phyloP scores from a whole-genome alignment of 2,329 filamentous ascomycete genomes.

The Sclerotinia spermophila region DNA sequence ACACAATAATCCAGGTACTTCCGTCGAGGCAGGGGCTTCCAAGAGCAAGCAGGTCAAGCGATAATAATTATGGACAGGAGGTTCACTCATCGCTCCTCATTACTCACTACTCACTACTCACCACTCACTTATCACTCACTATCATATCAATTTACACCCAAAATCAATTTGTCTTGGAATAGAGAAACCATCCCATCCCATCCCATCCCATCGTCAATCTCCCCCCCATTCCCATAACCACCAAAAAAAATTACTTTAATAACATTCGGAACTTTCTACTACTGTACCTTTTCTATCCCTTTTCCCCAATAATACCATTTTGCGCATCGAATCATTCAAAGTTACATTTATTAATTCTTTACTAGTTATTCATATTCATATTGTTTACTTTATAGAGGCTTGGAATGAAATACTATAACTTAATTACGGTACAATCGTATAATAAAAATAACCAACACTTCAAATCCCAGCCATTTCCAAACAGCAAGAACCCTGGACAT shows the following conservation, averaged over 20 bases:
- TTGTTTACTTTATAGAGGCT: not conserved
- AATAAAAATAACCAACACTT: conserved; percentile 1
- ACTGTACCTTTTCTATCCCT: not conserved
- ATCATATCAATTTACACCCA: not conserved
- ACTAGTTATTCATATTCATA: not conserved
- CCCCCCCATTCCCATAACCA: not conserved
- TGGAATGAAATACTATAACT: not conserved
- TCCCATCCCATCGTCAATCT: not conserved
- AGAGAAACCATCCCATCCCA: not conserved
- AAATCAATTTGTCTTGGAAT: not conserved
- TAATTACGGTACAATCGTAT: too few relatives aligned
- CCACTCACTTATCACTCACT: not conserved
- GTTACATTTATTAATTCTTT: not conserved
- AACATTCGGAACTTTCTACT: not conserved
- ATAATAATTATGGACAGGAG: not conserved
- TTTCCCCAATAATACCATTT: not conserved
- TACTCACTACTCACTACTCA: not conserved
- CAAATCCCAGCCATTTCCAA: conserved; percentile 17
- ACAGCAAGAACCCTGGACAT: conserved; percentile 18
- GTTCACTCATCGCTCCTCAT: not conserved
- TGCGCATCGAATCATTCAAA: not conserved
- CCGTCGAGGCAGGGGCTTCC: not conserved
- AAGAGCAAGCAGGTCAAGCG: not conserved
- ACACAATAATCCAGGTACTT: not conserved
- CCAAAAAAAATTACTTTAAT: not conserved